Evolutionary conservation across 2,329 filamentous ascomycete genomes (phyloP), one percentile per base, ranked within the genome.

Genomic region (Alternaria alternata): DNA sequence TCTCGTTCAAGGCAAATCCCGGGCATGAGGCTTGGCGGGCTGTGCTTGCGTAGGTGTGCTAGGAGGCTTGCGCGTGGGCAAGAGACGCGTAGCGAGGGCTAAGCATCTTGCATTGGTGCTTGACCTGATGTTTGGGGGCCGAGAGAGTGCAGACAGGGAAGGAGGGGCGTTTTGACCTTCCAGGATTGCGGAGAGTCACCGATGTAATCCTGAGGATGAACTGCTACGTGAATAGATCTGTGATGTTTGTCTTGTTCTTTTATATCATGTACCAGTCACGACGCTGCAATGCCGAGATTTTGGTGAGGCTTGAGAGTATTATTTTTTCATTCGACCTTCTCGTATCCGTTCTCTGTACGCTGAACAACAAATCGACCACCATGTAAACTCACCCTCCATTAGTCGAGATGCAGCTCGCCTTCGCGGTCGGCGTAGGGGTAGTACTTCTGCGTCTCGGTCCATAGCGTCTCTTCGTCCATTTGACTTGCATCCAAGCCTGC

Each of bases 401-500:
- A 61, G 32, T 75, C 70, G n/a, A 75, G 62, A 46, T 73, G 71
- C 12, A 74, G 47, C 30, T 72, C 68, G 7, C 71, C 72, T 18
- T 70, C 69, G 0, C 67, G 54, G 20, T 77, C 74, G 12, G 65
- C 70, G 52, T 75, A 78, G 1, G 76, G 74, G 30, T 74, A 74
- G 54, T 79, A 79, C 57, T 78, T 76, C 49, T 75, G 72, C 26
- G 72, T 74, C 54, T 75, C 73, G 0, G 67, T 73, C 75, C 75
- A 78, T 3, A 78, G 64, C 12, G 73, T 75, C 65, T 82, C 81
- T 65, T 85, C 83, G 54, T 83, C 82, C 75, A 84, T 83, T 61
- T 85, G 82, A 26, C 80, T 81, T n/a, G 79, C 79, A 67, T 85
- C 83, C 64, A 85, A 79, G 1, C 83, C 83, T 28, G 78, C 74